A percentile compares a stretch with the other conserved stretches of the same genome.
Conservation (phyloP, 2,329 filamentous ascomycete species). For the Fusarium abutilonis region DNA sequence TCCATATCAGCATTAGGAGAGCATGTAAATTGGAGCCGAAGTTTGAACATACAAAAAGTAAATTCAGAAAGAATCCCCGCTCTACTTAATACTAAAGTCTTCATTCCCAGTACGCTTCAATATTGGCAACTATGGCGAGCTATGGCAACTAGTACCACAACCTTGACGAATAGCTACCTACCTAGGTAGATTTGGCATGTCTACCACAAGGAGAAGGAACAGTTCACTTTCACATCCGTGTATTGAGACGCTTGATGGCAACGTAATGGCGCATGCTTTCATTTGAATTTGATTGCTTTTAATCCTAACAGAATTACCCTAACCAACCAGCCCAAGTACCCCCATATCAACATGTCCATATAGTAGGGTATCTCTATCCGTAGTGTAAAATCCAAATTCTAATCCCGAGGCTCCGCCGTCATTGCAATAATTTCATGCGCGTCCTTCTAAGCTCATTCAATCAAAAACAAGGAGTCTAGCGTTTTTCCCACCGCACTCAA, state of each 20-base stretch:
- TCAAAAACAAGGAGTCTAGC: conserved; percentile 16
- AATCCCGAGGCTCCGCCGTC: conserved; percentile 20
- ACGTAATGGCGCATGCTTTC: conserved; percentile 4
- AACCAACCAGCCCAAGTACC: conserved; percentile 17
- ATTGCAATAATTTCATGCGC: conserved; percentile 26
- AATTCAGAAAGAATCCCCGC: background rate
- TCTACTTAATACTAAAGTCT: background rate
- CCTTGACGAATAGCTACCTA: background rate
- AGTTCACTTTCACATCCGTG: background rate
- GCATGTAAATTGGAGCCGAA: background rate
- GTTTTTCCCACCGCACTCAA: conserved; percentile 10
- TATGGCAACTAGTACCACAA: background rate
- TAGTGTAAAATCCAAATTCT: conserved; percentile 26
- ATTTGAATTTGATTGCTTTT: conserved; percentile 12
- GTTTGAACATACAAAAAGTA: background rate
- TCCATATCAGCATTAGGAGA: background rate
- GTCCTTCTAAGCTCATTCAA: conserved; percentile 14
- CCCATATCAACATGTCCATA: conserved; percentile 28
- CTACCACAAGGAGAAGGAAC: background rate
- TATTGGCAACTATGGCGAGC: background rate
- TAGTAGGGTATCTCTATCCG: conserved; percentile 36
- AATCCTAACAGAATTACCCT: conserved; percentile 7
- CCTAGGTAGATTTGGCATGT: no score
- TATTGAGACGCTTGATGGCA: background rate
- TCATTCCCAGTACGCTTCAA: background rate